These are phyloP conservation scores for Raffaelea ambrosiae DNA, from an alignment of 2,329 filamentous ascomycete species.

Conservation along the genomic window DNA sequence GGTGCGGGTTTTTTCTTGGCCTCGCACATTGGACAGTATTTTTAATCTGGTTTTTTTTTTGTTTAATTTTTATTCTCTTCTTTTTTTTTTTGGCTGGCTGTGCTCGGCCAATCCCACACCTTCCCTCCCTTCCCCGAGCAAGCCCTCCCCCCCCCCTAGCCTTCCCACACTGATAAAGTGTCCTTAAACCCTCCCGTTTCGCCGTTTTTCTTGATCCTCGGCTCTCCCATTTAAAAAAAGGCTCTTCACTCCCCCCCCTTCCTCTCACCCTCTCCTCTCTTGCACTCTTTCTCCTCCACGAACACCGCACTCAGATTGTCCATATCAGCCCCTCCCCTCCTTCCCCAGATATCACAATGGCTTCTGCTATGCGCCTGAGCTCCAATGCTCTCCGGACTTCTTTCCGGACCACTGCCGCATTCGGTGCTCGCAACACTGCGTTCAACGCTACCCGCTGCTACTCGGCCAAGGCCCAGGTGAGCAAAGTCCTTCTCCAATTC, in stretches of 20 bases:
- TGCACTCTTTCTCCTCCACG: constrained; percentile 16
- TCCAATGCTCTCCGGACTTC: constrained; percentile 75
- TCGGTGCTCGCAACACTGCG: constrained; percentile 60
- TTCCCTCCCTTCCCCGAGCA: neutral
- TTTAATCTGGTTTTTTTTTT: neutral
- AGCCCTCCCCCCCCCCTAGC: neutral
- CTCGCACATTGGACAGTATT: neutral
- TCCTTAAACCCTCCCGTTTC: neutral
- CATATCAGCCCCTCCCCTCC: neutral
- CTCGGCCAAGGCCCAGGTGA: constrained; percentile 84
- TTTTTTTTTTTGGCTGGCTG: neutral
- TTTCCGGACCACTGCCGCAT: constrained; percentile 51
- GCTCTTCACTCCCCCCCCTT: constrained; percentile 9
- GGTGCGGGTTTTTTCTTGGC: neutral
- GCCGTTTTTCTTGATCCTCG: neutral
- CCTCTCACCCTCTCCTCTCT: constrained; percentile 22
- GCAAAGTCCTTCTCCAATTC: no score
- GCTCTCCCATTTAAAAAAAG: neutral
- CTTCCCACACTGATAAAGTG: neutral
- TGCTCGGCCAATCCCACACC: neutral
- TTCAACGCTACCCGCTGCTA: constrained; percentile 85
- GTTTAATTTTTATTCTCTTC: neutral
- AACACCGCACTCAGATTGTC: constrained; percentile 10
- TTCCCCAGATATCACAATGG: constrained; percentile 49
- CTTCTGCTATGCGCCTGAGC: constrained; percentile 73